These are phyloP conservation scores for Geoglossum cookeanum DNA, from an alignment of 2,329 filamentous ascomycete genomes.

Conservation along the genomic window DNA sequence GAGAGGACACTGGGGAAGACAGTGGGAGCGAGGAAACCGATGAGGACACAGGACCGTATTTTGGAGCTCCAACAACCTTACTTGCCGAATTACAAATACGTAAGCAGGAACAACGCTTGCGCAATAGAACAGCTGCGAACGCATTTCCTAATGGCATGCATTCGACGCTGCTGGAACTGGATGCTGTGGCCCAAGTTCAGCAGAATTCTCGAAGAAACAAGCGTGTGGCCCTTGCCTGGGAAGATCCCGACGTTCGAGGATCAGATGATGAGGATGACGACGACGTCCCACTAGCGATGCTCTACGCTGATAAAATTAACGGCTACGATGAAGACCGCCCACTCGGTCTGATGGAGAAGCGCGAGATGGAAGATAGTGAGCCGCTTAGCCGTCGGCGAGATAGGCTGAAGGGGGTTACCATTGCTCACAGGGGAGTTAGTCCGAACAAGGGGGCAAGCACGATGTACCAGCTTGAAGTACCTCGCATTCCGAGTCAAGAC, in stretches of 20 bases:
- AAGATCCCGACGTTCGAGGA: conserved; percentile 36
- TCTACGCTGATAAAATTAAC: conserved; percentile 43
- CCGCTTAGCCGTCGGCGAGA: conserved; percentile 62
- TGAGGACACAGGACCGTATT: conserved; percentile 28
- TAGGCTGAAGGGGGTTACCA: conserved; percentile 41
- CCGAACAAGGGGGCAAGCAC: conserved; percentile 2
- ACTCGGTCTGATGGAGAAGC: conserved; percentile 57
- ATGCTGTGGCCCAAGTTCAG: conserved; percentile 75
- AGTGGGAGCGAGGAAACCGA: conserved; percentile 26
- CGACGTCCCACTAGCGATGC: conserved; percentile 70
- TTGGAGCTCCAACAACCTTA: conserved; percentile 69
- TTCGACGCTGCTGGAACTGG: conserved; percentile 74
- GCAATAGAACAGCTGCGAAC: conserved; percentile 49
- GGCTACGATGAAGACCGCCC: conserved; percentile 39
- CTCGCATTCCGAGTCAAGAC: conserved; percentile 13
- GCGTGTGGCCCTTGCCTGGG: conserved; percentile 79
- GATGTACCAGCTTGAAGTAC: conserved; percentile 6
- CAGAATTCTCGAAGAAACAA: conserved; percentile 53
- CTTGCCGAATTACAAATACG: conserved; percentile 81
- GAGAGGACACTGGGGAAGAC: conserved; percentile 27
- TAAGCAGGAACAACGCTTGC: conserved; percentile 69
- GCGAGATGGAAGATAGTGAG: conserved; percentile 82
- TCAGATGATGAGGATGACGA: conserved; percentile 50
- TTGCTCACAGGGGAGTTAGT: conserved; percentile 5
- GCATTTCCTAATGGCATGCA: conserved; percentile 62